Base-by-base conservation (phyloP, 805 yeast species). In the Myxozyma udenii region DNA sequence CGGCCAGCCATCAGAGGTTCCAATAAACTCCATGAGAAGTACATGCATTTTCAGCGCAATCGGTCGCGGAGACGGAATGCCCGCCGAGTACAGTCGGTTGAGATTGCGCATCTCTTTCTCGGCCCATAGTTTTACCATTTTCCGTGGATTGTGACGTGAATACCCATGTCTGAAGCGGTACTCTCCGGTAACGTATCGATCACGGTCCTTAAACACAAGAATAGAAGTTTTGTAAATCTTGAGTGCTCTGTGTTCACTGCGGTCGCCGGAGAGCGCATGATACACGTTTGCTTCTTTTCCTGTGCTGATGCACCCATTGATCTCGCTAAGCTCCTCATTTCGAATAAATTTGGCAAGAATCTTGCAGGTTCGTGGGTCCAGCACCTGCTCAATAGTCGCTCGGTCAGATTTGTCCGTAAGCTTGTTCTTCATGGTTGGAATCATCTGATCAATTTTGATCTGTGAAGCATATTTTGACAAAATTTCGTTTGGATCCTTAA, bases 271-370 rank as follows among this genome's bases (percentile, higher is more conserved):
- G 48, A 61, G 62, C 11, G 95, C 96, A 65, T 87, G 91, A 66
- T 93, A 93, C 0, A 93, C 97, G 64, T 93, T 93, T n/a, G 98
- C 98, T 69, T 93, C 99, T 68, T 93, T 93, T 43, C 99, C 99
- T 0, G 98, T 93, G 62, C 93, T 83, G 44, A 93, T 76, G 67
- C 98, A 93, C 11, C 98, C 98, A 62, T 90, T 87, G 62, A 93
- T 83, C 60, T 85, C 81, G 1, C 93, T 81, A 30, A 93, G 80
- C 4, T 87, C 78, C 3, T 96, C 96, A 61, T 86, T 83, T 64
- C 83, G 86, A 68, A 87, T 83, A 67, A 93, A 75, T 55, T 87
- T 87, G 47, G 83, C 81, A 48, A 93, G 74, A 64, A 91, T 91
- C 62, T 80, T 74, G 72, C 90, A 75, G 0, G 99, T 93, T 56